phyloP scores from a whole-genome alignment of 2,329 filamentous ascomycete genomes.

The Trichoderma sp. region DNA sequence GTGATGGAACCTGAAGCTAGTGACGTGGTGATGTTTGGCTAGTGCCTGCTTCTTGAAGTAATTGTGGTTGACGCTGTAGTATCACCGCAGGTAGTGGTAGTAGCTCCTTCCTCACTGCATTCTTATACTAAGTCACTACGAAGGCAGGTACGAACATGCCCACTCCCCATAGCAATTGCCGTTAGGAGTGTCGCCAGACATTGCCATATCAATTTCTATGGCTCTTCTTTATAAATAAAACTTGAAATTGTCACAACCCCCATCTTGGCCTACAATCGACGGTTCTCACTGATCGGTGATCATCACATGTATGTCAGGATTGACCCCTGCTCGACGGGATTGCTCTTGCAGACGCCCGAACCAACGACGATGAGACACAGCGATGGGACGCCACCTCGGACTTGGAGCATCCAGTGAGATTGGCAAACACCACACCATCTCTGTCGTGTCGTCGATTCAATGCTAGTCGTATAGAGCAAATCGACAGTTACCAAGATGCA shows the following conservation, averaged over 20 bases:
- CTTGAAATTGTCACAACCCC: neutral
- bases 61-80: neutral
- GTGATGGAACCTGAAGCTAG: neutral
- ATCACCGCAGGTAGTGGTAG: neutral
- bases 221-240: neutral
- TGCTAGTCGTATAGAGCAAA: neutral
- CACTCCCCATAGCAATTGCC: neutral
- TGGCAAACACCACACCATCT: conserved; percentile 8
- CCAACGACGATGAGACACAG: neutral
- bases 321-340: neutral
- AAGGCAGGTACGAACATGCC: neutral
- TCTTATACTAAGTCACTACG: neutral
- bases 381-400: neutral
- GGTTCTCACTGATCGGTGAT: neutral
- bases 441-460: conserved; percentile 1
- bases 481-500: neutral
- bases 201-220: neutral
- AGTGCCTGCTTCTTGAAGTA: neutral
- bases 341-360: neutral
- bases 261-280: neutral
- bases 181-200: neutral
- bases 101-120: neutral
- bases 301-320: neutral
- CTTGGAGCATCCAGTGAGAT: neutral
- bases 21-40: neutral